Conservation (phyloP, 495 filamentous ascomycete species). For the Daldinia childiae region DNA sequence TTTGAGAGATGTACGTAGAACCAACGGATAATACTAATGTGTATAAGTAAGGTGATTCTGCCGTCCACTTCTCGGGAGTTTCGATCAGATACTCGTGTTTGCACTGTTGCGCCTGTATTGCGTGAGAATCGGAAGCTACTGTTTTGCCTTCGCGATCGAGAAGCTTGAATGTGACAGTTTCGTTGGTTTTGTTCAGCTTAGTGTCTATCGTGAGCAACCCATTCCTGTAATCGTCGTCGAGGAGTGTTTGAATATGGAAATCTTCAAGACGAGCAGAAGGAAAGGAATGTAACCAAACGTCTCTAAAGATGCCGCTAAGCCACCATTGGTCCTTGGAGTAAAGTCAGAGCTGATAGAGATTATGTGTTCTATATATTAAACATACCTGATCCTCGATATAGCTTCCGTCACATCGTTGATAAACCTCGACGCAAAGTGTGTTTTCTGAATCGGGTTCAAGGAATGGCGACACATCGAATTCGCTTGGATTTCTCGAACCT, state of each 20-base stretch:
- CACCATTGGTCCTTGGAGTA: slow-evolving; percentile 60
- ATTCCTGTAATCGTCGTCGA: slow-evolving; percentile 65
- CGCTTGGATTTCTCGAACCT: slow-evolving; percentile 71
- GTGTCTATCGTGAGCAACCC: slow-evolving; percentile 63
- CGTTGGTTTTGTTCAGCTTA: slow-evolving; percentile 44
- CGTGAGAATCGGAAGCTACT: slow-evolving; percentile 31
- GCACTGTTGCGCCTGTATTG: slow-evolving; percentile 19
- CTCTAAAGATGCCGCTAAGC: slow-evolving; percentile 74
- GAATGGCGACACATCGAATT: slow-evolving; percentile 69
- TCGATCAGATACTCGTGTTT: slow-evolving; percentile 49
- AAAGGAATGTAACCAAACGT: slow-evolving; percentile 72
- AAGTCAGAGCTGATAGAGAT: background rate
- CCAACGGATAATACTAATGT: slow-evolving; percentile 54
- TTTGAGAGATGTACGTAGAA: slow-evolving; percentile 57
- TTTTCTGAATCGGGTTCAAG: slow-evolving; percentile 59
- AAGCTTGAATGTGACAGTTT: slow-evolving; percentile 47
- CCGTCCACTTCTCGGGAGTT: slow-evolving; percentile 71
- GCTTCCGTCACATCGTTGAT: slow-evolving; percentile 71
- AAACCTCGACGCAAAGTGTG: slow-evolving; percentile 69
- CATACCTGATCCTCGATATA: slow-evolving; percentile 73
- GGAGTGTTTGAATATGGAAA: slow-evolving; percentile 62
- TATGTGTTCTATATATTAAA: background rate
- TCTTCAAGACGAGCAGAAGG: slow-evolving; percentile 67
- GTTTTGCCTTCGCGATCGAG: slow-evolving; percentile 46
- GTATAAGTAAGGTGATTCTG: slow-evolving; percentile 73